Evolutionary conservation across 371 early-diverging fungal species (phyloP), one percentile per base, ranked within the genome.

Genomic region (Mortierella sp.): DNA sequence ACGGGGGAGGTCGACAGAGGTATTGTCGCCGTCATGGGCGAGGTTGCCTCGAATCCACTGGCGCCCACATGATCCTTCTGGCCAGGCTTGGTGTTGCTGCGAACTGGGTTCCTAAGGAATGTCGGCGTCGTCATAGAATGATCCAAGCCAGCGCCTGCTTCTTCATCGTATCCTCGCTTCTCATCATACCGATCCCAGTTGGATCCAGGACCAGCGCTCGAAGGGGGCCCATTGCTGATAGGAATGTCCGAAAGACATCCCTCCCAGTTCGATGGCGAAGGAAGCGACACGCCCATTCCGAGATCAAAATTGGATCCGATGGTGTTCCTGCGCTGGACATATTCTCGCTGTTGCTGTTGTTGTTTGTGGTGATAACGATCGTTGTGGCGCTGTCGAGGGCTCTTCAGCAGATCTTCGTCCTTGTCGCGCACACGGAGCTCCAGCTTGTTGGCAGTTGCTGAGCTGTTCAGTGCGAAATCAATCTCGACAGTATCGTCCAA

Each of bases 401-500:
- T 76, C 48, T 55, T 59, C 64, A 50, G 3, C 21, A 71, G 4
- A 10, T 69, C 75, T 3, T 72, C 76, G 53, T 72, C 71, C 5
- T 69, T 74, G 50, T 54, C 72, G 9, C 64, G 76, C 5, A 69
- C 70, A 10, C 80, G 71, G 28, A 80, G 67, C 48, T 72, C 64
- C 31, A 80, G 37, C 34, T 73, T 83, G 6, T 54, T 64, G 1
- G 10, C 40, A 0, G 79, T 74, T 4, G 77, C 71, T 0, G 87
- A 81, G 79, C 83, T 83, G 70, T 78, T 83, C 28, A 87, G 69
- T 11, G 81, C 77, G 74, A 81, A 83, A n/a, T 83, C 87, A 26
- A 83, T 72, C 73, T 87, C 87, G 5, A 73, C 44, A 0, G 87
- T 87, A 71, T 82, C 87, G 34, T 88, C 88, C 74, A 88, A 61